A percentile compares a stretch with the other conserved stretches of the same genome.
phyloP scores from a whole-genome alignment of 345 rosid species.

The Gossypium raimondii region DNA sequence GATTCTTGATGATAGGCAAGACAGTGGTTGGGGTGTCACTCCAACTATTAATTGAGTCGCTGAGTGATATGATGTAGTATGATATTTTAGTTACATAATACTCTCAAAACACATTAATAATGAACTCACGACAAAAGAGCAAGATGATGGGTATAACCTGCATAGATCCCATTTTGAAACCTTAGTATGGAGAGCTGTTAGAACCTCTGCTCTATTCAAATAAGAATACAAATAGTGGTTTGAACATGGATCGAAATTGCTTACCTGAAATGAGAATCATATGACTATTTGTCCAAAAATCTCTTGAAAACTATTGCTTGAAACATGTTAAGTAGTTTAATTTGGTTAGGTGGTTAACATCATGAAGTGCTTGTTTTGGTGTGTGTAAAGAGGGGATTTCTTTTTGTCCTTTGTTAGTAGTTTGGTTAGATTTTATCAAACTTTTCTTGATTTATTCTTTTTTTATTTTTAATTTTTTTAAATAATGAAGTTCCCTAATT shows the following conservation, averaged over 20 bases:
- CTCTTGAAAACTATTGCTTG: not conserved
- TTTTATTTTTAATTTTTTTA: too few relatives aligned
- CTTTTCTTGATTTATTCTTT: too few relatives aligned
- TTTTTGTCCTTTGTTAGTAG: too few relatives aligned
- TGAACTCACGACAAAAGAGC: not conserved
- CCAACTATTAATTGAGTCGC: not conserved
- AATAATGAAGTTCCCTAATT: too few relatives aligned
- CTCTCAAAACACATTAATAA: not conserved
- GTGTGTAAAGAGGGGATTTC: too few relatives aligned
- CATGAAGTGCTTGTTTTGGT: too few relatives aligned
- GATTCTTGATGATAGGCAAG: constrained; percentile 36
- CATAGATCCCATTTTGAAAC: not conserved
- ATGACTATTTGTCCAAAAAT: not conserved
- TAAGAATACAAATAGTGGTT: not conserved
- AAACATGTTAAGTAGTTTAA: too few relatives aligned
- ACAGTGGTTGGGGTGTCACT: constrained; percentile 1
- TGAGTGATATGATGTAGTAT: not conserved
- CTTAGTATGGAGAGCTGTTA: not conserved
- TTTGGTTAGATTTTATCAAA: too few relatives aligned
- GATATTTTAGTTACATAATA: not conserved
- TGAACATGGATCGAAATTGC: not conserved
- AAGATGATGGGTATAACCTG: not conserved
- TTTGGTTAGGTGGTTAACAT: too few relatives aligned
- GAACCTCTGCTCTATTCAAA: not conserved
- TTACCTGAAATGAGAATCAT: not conserved